These are phyloP conservation scores for Sergeia podlipaevii DNA, from an alignment of 208 protist genomes.

Conservation along the genomic window DNA sequence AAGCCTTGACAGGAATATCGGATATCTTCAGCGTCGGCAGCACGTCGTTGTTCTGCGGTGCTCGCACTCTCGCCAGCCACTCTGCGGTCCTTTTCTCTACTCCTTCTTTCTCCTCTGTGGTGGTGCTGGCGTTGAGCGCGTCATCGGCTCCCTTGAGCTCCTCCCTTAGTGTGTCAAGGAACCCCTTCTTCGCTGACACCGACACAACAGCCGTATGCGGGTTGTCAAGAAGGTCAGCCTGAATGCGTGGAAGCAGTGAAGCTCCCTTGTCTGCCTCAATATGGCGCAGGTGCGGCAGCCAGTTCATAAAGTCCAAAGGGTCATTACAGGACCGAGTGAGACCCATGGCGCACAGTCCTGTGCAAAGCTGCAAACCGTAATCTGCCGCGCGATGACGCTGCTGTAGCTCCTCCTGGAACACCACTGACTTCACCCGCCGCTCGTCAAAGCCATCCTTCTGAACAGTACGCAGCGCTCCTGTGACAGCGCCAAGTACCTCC, in stretches of 20 bases:
- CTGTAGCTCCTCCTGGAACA: conserved; percentile 88
- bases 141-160: conserved; percentile 51
- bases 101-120: conserved; percentile 41
- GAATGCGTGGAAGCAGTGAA: conserved; percentile 65
- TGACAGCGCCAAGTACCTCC: conserved; percentile 62
- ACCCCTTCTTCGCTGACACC: conserved; percentile 65
- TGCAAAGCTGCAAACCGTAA: conserved; percentile 83
- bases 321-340: conserved; percentile 69
- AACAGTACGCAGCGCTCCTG: conserved; percentile 47
- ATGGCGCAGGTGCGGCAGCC: conserved; percentile 69
- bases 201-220: conserved; percentile 57
- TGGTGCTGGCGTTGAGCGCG: conserved; percentile 48
- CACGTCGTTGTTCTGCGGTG: conserved; percentile 59
- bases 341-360: conserved; percentile 62
- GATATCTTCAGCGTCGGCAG: conserved; percentile 74
- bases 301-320: conserved; percentile 84
- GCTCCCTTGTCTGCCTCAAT: conserved; percentile 50
- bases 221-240: conserved; percentile 66
- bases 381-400: conserved; percentile 85
- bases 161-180: conserved; percentile 57
- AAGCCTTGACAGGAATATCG: conserved; percentile 74
- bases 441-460: conserved; percentile 79
- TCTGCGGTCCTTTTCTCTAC: conserved; percentile 59
- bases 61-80: conserved; percentile 60
- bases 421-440: conserved; percentile 72